Conservation (phyloP, 441 rosid species). For the Syzygium syzygioides region DNA sequence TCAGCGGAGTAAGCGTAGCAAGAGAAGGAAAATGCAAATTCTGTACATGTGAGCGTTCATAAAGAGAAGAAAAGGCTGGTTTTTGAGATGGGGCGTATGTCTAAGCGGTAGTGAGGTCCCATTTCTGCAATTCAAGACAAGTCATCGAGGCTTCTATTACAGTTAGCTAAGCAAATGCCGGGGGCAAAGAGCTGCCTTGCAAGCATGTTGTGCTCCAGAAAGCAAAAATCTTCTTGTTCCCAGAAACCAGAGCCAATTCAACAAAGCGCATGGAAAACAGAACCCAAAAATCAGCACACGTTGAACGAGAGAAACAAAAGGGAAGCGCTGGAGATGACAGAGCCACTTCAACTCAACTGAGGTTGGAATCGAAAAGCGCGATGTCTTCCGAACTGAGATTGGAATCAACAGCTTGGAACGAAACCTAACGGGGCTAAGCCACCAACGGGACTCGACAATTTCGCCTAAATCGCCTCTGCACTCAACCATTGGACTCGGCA, state of each 20-base stretch:
- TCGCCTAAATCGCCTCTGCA: not conserved
- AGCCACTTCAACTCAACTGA: not conserved
- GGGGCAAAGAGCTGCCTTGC: not conserved
- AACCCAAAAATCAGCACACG: not conserved
- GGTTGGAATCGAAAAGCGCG: not conserved
- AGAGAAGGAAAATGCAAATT: not conserved
- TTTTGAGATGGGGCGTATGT: not conserved
- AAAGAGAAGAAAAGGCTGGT: not conserved
- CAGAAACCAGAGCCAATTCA: not conserved
- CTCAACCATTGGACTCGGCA: not conserved
- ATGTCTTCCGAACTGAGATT: not conserved
- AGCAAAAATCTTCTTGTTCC: not conserved
- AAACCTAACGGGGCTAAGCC: not conserved
- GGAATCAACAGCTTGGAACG: not conserved
- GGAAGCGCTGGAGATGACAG: not conserved
- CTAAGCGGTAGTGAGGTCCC: not conserved
- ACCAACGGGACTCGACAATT: not conserved
- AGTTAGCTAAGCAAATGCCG: not conserved
- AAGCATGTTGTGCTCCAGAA: not conserved
- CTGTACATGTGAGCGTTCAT: not conserved
- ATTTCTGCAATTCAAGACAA: not conserved
- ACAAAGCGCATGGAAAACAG: not conserved
- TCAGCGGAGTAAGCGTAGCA: not conserved
- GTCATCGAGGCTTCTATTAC: not conserved
- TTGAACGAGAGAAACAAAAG: not conserved